These are phyloP conservation scores for Boeremia exigua DNA, from an alignment of 2,329 filamentous ascomycete genomes.

Conservation along the genomic window DNA sequence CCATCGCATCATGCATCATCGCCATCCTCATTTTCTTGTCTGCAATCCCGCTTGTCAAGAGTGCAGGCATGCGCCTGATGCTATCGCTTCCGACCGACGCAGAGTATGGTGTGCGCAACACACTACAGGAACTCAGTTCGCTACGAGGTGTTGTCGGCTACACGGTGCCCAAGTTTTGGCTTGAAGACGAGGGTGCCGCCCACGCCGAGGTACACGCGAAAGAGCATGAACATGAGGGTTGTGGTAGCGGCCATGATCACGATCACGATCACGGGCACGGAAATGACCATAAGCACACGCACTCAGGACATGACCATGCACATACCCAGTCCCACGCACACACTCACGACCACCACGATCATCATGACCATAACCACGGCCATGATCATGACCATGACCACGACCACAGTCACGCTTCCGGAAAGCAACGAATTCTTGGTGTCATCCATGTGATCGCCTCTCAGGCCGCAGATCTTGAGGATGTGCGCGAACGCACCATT, in stretches of 20 bases:
- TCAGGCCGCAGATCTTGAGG: conserved; percentile 75
- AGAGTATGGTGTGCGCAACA: conserved; percentile 88
- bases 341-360: conserved; percentile 30
- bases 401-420: conserved; percentile 39
- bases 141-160: conserved; percentile 87
- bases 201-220: conserved; percentile 52
- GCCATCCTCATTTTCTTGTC: conserved; percentile 93
- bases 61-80: conserved; percentile 81
- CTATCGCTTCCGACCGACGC: conserved; percentile 83
- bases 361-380: conserved; percentile 40
- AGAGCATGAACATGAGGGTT: conserved; percentile 41
- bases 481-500: conserved; percentile 79
- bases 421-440: conserved; percentile 67
- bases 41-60: conserved; percentile 84
- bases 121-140: conserved; percentile 80
- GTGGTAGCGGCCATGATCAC: conserved; percentile 29
- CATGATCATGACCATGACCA: conserved; percentile 43
- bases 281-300: conserved; percentile 46
- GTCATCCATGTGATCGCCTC: conserved; percentile 86
- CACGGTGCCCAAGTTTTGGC: conserved; percentile 88
- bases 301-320: conserved; percentile 39
- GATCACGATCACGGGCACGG: conserved; percentile 40
- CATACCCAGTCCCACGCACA: conserved; percentile 34
- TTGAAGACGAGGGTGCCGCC: conserved; percentile 68
- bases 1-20: conserved; percentile 90